Percentiles rank a stretch among this genome's conserved stretches.
phyloP scores from a whole-genome alignment of 768 basidiomycete genomes.

The Collybiopsis luxurians region DNA sequence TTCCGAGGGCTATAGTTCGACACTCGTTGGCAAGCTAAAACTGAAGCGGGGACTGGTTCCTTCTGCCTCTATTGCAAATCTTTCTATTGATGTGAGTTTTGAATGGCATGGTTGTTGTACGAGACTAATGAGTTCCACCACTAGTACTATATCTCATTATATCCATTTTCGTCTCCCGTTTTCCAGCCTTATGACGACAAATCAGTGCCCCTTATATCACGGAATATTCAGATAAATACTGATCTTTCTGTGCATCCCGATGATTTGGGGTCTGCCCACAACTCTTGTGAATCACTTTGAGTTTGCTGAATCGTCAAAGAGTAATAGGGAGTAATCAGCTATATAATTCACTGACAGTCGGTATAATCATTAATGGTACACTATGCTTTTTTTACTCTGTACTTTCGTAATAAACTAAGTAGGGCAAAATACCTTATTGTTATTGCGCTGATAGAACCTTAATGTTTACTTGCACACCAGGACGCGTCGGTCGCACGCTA shows the following conservation, averaged over 20 bases:
- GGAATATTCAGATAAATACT: not conserved
- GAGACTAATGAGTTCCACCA: not conserved
- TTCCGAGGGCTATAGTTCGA: not conserved
- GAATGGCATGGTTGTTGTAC: not conserved
- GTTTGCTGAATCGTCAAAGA: too few relatives aligned
- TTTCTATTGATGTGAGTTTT: conserved; percentile 1
- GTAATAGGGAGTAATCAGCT: too few relatives aligned
- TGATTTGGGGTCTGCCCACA: not conserved
- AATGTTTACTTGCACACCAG: not conserved
- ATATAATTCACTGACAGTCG: too few relatives aligned
- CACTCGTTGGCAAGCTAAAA: not conserved
- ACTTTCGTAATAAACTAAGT: too few relatives aligned
- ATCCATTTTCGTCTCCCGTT: conserved; percentile 1
- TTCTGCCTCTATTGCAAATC: conserved; percentile 2
- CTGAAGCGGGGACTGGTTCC: not conserved
- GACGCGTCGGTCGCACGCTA: conserved; percentile 2
- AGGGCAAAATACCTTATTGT: too few relatives aligned
- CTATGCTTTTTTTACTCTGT: too few relatives aligned
- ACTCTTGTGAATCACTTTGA: not conserved
- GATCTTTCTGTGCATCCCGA: not conserved
- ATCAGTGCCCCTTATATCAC: not conserved
- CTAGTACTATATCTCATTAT: not conserved
- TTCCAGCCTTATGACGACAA: not conserved
- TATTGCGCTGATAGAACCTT: not conserved
- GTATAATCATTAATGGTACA: too few relatives aligned